A percentile compares a stretch with the other conserved stretches of the same genome.
Conservation (phyloP, 169 alveolate genomes). For the Plasmodium malariae region DNA sequence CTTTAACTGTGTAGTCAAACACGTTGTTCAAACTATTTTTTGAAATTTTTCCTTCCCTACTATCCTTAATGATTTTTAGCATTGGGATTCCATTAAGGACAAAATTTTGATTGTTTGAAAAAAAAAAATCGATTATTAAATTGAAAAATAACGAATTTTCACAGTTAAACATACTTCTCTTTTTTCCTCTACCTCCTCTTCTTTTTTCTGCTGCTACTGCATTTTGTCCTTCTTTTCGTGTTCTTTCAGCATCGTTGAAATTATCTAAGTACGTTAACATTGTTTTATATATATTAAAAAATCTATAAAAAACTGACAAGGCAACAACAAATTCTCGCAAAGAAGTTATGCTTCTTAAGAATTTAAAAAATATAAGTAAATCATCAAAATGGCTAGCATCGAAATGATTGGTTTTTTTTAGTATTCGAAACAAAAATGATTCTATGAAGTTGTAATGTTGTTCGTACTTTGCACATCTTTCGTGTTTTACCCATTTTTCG, state of each 20-base stretch:
- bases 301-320: conserved; percentile 37
- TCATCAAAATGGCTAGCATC: conserved; percentile 31
- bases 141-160: conserved; percentile 25
- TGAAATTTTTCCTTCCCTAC: neutral
- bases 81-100: conserved; percentile 12
- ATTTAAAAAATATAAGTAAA: conserved; percentile 27
- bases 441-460: conserved; percentile 26
- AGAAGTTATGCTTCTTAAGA: conserved; percentile 30
- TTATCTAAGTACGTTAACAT: neutral
- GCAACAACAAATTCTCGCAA: conserved; percentile 35
- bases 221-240: neutral
- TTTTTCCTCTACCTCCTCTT: neutral
- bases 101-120: conserved; percentile 25
- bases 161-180: neutral
- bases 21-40: neutral
- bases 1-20: conserved; percentile 11
- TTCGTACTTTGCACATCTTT: too few relatives aligned
- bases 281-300: conserved; percentile 42
- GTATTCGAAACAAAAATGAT: conserved; percentile 17
- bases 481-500: too few relatives aligned
- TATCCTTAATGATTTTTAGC: conserved; percentile 27
- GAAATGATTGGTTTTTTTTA: conserved; percentile 67
- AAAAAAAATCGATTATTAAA: conserved; percentile 31
- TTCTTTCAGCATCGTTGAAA: neutral
- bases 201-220: neutral